Base-by-base conservation (phyloP, 192 early-diverging fungal species). In the Gaertneriomyces semiglobifer region DNA sequence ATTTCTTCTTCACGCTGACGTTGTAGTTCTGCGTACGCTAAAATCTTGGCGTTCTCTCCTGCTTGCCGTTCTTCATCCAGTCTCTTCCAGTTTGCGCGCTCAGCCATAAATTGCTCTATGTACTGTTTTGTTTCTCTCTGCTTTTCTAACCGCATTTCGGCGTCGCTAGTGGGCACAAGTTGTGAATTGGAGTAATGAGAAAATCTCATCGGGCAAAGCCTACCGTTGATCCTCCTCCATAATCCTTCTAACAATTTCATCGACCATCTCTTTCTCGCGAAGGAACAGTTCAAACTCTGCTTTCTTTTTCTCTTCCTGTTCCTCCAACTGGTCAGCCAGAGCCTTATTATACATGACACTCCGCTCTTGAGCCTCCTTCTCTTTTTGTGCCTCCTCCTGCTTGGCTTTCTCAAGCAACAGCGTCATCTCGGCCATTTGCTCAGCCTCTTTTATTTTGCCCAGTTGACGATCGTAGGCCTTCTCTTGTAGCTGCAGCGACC, bases 231-330 rank as follows among this genome's bases (percentile, higher is more conserved):
- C 64, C 48, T 86, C 84, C 41, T 81, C 73, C 43, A 66, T 12
- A 48, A 86, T 84, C 52, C 74, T 81, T 25, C 68, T 44, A 25
- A 86, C 81, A 44, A 86, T 72, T 5, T 73, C 74, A 61, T 86
- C 84, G n/a, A 86, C 79, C 75, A 85, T 76, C 11, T 57, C 80
- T 68, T 86, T 86, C 64, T 86, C 84, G 46, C 81, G 81, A 12
- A 83, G 55, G 58, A 86, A 81, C 64, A 71, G 74, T 60, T 85
- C 79, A 53, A 79, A 83, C 55, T 86, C 84, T 42, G 53, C 70
- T 46, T 76, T 46, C 57, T 79, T 78, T 53, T 70, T 42, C 11
- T 72, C 64, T 60, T 80, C 80, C 25, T 67, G 62, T 20, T 85
- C 84, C 11, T 62, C 68, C 7, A 86, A 68, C 67, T 86, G 84